Percentiles rank a stretch among this genome's conserved stretches.
phyloP scores from a whole-genome alignment of 2,329 filamentous ascomycete species.

The Acrodontium crateriforme region DNA sequence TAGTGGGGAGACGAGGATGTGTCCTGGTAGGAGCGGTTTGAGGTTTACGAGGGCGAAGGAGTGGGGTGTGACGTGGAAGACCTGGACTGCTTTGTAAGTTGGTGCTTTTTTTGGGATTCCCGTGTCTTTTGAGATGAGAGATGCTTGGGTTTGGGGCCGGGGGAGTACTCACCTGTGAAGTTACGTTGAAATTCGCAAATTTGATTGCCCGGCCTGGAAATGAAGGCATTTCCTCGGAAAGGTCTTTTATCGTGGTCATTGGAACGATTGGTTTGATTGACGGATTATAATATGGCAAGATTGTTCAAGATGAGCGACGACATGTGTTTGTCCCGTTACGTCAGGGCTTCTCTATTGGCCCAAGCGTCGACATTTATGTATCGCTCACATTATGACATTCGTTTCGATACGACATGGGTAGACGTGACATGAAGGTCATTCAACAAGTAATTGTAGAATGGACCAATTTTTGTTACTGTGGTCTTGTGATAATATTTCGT shows the following conservation, averaged over 20 bases:
- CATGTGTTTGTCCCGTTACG: too few relatives aligned
- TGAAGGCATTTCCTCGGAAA: slow-evolving; percentile 19
- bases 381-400: too few relatives aligned
- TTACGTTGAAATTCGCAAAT: slow-evolving; percentile 32
- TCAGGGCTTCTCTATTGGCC: too few relatives aligned
- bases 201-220: slow-evolving; percentile 27
- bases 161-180: slow-evolving; percentile 25
- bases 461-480: too few relatives aligned
- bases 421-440: too few relatives aligned
- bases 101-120: slow-evolving; percentile 5
- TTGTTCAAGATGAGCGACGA: too few relatives aligned
- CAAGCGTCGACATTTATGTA: too few relatives aligned
- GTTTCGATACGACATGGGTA: too few relatives aligned
- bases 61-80: slow-evolving; percentile 69
- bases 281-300: too few relatives aligned
- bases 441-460: too few relatives aligned
- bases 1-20: slow-evolving; percentile 77
- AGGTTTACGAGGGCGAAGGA: slow-evolving; percentile 89
- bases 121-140: slow-evolving; percentile 1
- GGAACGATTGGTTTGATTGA: not conserved
- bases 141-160: slow-evolving; percentile 1
- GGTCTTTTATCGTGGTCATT: not conserved
- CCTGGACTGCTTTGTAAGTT: slow-evolving; percentile 38
- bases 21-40: slow-evolving; percentile 83
- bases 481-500: too few relatives aligned